Base-by-base conservation (phyloP, 2,329 filamentous ascomycete species). In the Aspergillus candidus region DNA sequence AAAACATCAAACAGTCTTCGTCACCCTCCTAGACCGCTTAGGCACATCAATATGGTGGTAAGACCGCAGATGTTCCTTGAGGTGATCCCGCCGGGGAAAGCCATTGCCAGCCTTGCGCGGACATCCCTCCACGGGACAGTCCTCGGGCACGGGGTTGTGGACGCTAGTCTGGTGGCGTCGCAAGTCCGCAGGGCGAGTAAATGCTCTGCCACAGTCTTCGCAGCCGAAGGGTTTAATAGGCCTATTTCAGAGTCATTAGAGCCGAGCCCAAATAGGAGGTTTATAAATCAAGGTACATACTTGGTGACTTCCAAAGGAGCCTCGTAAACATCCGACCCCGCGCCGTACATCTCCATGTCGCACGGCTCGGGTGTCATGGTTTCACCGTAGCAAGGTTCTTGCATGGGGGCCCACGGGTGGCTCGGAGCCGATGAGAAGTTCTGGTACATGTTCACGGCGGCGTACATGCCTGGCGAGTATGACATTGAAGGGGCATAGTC, bases 61-160 rank as follows among this genome's bases (percentile, higher is more conserved):
- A 35, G 75, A 75, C 41, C 78, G 65, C 41, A 76, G 58, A 57
- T 82, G 79, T 54, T 81, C 79, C 32, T 68, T 69, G 33, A 79
- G 64, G 54, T 82, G 78, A 53, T 82, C 79, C 41, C 71, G 67
- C 5, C 78, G 68, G 4, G 74, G 73, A 53, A 81, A 82, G 1
- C 77, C 78, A 47, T 69, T 63, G 33, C 50, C 55, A 4, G 67
- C 69, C 52, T 74, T 75, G 12, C 74, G 68, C 33, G 60, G 57
- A 53, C 74, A 77, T 33, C 65, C 60, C 2, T 59, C 55, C 22
- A 65, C 58, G 1, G 67, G 63, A 51, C 75, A 78, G 44, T 74
- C 68, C 38, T 68, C 60, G 48, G 63, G 62, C 11, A 65, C 54
- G 5, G 68, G 68, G 41, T 64, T 63, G 52, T 77, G 74, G 11